These are phyloP conservation scores for Rhizopogon sp. DNA, from an alignment of 768 basidiomycete species.

Conservation along the genomic window DNA sequence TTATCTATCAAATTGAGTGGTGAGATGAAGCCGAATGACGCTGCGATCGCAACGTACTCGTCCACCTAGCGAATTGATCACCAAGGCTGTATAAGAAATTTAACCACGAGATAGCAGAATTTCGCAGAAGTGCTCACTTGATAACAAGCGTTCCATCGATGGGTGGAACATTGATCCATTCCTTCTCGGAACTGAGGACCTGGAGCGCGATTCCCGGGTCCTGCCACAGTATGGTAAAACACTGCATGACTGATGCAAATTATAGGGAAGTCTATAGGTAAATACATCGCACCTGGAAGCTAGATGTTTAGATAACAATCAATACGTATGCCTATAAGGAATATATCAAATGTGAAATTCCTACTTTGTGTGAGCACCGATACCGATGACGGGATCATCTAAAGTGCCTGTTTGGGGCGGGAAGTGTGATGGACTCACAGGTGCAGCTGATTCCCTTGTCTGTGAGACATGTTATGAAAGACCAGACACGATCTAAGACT, in stretches of 20 bases:
- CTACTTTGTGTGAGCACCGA: slow-evolving; percentile 82
- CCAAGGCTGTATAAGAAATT: too few relatives aligned
- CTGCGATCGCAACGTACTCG: slow-evolving; percentile 49
- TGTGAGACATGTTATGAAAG: too few relatives aligned
- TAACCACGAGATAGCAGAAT: too few relatives aligned
- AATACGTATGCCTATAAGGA: not conserved
- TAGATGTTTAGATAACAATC: slow-evolving; percentile 7
- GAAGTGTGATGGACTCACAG: slow-evolving; percentile 63
- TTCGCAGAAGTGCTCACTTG: slow-evolving; percentile 47
- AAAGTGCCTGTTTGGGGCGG: slow-evolving; percentile 37
- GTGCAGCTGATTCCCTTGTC: slow-evolving; percentile 54
- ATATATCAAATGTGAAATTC: not conserved
- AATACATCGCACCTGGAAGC: slow-evolving; percentile 34
- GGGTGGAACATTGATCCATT: slow-evolving; percentile 81
- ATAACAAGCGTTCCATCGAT: slow-evolving; percentile 80
- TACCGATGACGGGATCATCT: slow-evolving; percentile 56
- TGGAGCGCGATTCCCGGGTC: slow-evolving; percentile 72
- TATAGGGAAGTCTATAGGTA: not conserved
- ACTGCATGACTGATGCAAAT: slow-evolving; percentile 33
- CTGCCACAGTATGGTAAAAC: slow-evolving; percentile 87
- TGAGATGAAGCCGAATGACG: slow-evolving; percentile 1
- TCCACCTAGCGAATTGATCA: slow-evolving; percentile 57
- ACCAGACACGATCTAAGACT: too few relatives aligned
- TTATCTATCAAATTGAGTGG: slow-evolving; percentile 48
- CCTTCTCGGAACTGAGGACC: slow-evolving; percentile 67